A percentile compares a stretch with the other conserved stretches of the same genome.
Evolutionary conservation across 345 rosid genomes (phyloP).

Genomic region (Fremontodendron californicum): DNA sequence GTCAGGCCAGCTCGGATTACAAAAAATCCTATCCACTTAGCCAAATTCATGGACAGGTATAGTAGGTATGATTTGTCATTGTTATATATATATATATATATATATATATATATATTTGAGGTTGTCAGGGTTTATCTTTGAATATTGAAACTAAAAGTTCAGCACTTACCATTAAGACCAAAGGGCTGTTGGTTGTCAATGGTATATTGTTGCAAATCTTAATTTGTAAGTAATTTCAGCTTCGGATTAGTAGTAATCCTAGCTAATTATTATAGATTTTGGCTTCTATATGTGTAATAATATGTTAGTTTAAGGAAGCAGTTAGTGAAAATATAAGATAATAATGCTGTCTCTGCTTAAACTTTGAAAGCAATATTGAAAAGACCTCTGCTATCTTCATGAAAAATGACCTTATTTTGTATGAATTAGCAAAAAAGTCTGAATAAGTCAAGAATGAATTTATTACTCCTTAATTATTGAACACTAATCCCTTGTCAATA

Average conservation of each 20-base stretch:
- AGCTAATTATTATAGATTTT: not conserved
- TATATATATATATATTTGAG: too few relatives aligned
- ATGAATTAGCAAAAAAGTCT: slow-evolving; percentile 4
- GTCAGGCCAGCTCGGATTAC: too few relatives aligned
- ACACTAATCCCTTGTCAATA: not conserved
- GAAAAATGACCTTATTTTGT: not conserved
- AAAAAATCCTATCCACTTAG: too few relatives aligned
- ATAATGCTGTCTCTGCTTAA: not conserved
- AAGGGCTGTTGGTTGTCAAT: too few relatives aligned
- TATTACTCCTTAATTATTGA: slow-evolving; percentile 3
- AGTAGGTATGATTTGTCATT: too few relatives aligned
- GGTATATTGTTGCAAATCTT: not conserved
- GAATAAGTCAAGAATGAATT: not conserved
- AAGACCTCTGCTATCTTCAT: not conserved
- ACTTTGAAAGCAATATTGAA: not conserved
- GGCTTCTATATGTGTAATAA: not conserved
- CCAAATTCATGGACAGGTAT: too few relatives aligned
- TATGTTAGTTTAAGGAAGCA: not conserved
- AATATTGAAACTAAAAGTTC: too few relatives aligned
- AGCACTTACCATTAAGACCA: too few relatives aligned
- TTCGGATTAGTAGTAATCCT: not conserved
- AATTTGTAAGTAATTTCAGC: not conserved
- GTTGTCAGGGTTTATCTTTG: too few relatives aligned
- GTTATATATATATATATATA: too few relatives aligned
- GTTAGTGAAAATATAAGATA: not conserved